Evolutionary conservation across 2,329 filamentous ascomycete genomes (phyloP), one percentile per base, ranked within the genome.

Genomic region (Diaporthe aspalathi): DNA sequence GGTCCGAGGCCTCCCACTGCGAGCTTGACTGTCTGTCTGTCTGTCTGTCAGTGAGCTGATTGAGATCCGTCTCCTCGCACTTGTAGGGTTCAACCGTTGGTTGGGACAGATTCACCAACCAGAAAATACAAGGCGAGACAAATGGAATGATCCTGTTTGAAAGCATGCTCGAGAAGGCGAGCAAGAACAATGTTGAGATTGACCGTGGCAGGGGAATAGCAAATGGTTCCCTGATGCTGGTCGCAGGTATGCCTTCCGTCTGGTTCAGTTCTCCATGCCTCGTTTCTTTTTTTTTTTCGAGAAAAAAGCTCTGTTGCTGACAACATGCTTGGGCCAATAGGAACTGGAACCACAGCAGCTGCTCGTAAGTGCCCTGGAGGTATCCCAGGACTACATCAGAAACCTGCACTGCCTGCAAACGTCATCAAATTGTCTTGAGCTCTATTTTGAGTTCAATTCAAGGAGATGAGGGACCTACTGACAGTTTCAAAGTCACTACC

Each of bases 221-320:
- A 22, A 60, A 60, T 29, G 56, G 56, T 12, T 60, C 56, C 14
- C 38, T 60, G 5, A 60, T 60, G 56, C 56, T 60, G 35, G 56
- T 60, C 14, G 56, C 56, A 60, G 56, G 56, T 60, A 45, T 17
- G 56, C 27, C 4, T 43, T 45, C 20, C 7, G 14, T 29, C n/a
- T 2, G 38, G 14, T 5, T 20, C 8, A 17, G 16, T 27, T 20
- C 4, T 6, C 16, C 20, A 2, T 9, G 11, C 11, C 12, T 17
- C 16, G 17, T 11, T n/a, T n/a, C n/a, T n/a, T n/a, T n/a, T n/a
- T n/a, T n/a, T n/a, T n/a, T n/a, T n/a, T n/a, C n/a, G n/a, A n/a
- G n/a, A n/a, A n/a, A n/a, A 1, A 40, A 24, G 5, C 11, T n/a
- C 4, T 12, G 6, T 43, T 29, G 2, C 27, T 60, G 40, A 60